Base-by-base conservation (phyloP, 805 yeast species). In the Cyberlindnera euphorbiiphila region DNA sequence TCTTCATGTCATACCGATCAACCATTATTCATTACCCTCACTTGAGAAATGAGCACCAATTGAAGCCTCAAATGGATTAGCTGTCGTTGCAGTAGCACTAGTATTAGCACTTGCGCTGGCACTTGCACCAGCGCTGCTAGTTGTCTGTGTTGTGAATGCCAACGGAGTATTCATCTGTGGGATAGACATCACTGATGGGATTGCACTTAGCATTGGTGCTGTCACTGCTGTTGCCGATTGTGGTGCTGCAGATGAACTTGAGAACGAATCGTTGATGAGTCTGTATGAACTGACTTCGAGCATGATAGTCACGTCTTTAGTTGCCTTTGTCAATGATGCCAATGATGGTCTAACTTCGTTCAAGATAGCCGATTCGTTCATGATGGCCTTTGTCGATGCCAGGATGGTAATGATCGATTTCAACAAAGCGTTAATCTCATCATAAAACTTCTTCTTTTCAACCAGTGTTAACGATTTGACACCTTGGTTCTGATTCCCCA, bases 231-330 rank as follows among this genome's bases (percentile, higher is more conserved):
- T 36, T 2, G 48, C 34, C 8, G 43, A 32, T 25, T 46, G 51
- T 18, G 57, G 52, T 6, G 38, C 21, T 12, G 50, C 25, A 5
- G 50, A 35, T 4, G 37, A 25, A 5, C 32, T 22, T 14, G 39
- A 34, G 24, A 45, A 39, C 0, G 51, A 35, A 22, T 55, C 60
- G 33, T 55, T 55, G 27, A 55, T 51, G 37, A 55, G 32, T 38
- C 67, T 63, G 54, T 70, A 74, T 13, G 81, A 67, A 42, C 83
- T 76, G 27, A 72, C 68, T 56, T 89, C 96, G 29, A 89, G 63
- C 49, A 85, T 69, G n/a, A 86, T 79, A 0, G 97, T 88, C 12
- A 91, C 83, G 54, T 91, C 98, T 53, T 91, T 91, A 4, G 96
- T 86, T 4, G 89, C 84, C 47, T 86, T 78, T 0, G 97, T 89